Base-by-base conservation (phyloP, 2,329 filamentous ascomycete genomes). In the Colletotrichum graminicola region DNA sequence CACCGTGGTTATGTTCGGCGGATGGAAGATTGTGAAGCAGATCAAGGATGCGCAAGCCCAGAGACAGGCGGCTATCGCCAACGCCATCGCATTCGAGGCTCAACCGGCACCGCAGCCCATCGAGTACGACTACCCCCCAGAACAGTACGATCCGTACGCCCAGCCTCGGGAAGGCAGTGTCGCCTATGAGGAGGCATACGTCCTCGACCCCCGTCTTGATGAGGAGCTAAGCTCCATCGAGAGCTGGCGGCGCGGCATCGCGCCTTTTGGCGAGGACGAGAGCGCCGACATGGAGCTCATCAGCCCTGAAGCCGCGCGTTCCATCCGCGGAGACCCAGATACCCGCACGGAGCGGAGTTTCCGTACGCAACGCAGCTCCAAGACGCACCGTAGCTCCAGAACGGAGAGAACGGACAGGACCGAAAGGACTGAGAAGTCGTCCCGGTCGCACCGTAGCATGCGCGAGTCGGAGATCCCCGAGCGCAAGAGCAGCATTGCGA, bases 21-120 rank as follows among this genome's bases (percentile, higher is more conserved):
- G 96, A 6, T 98, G 94, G 88, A 98, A 97, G 83, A 98, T 99
- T 80, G 91, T 99, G 82, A 97, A 98, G 86, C 92, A 91, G 76
- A 93, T 98, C 75, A 81, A 82, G 71, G 86, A 87, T 65, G 79
- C 78, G 26, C 79, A 80, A 65, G 74, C 77, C 51, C 72, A 70
- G 21, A 79, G 79, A 54, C 76, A 78, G 26, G 32, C 77, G 11
- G 41, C 47, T 2, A 66, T 72, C 45, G 51, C 62, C 41, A 65
- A 71, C 18, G 72, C 80, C 34, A 78, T 81, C 75, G 80, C 79
- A 1, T 78, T 81, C 54, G 74, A 77, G 64, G 51, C 64, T 11
- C 63, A 71, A 16, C 59, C 71, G 34, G 63, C 47, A 23, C 71
- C 67, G 21, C 67, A 71, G 36, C 26, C 70, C 32, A 45, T 70